Evolutionary conservation across 2,329 filamentous ascomycete species (phyloP).

Genomic region (Macrophomina phaseolina): DNA sequence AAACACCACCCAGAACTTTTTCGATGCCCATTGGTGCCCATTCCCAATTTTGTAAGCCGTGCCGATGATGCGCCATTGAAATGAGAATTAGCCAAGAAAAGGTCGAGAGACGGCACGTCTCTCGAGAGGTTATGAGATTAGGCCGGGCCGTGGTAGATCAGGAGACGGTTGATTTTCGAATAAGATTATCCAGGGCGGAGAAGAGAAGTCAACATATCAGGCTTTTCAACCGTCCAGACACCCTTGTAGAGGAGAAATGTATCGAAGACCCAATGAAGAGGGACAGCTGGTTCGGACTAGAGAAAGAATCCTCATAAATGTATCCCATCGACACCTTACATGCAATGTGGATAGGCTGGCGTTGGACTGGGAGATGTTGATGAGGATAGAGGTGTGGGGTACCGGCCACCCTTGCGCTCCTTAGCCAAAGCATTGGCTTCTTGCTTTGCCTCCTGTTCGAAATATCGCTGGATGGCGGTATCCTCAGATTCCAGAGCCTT

Average conservation of each 20-base stretch:
- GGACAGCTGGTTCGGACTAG: background rate
- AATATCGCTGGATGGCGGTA: background rate
- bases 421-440: conserved; percentile 4
- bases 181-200: background rate
- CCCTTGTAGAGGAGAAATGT: background rate
- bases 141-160: background rate
- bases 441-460: background rate
- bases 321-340: background rate
- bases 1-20: conserved; percentile 18
- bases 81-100: conserved; percentile 14
- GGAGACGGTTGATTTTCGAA: background rate
- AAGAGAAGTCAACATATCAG: background rate
- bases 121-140: background rate
- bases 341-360: conserved; percentile 3
- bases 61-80: conserved; percentile 15
- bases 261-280: background rate
- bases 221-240: background rate
- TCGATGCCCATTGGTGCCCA: background rate
- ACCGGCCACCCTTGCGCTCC: background rate
- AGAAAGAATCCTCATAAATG: background rate
- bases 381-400: conserved; percentile 18
- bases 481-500: conserved; percentile 38
- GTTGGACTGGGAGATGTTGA: conserved; percentile 11
- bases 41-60: conserved; percentile 15
- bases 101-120: background rate